Conservation (phyloP, 176 grass and related monocot species). For the Avena sativa region DNA sequence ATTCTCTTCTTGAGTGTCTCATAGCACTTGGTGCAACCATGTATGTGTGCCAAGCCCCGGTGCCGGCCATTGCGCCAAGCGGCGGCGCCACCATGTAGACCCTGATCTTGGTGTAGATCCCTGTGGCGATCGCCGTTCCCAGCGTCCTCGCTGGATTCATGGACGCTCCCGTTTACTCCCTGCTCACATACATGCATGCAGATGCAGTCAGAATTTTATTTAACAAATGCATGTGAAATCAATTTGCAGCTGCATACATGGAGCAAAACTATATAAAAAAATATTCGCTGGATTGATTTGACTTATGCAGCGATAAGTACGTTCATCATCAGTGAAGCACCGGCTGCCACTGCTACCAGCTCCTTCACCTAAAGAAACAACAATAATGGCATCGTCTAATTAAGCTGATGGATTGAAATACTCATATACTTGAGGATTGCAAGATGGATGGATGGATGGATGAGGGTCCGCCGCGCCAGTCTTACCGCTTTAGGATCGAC, state of each 20-base stretch:
- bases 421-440: background rate
- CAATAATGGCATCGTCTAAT: background rate
- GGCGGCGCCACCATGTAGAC: slow-evolving; percentile 58
- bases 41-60: slow-evolving; percentile 22
- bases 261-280: background rate
- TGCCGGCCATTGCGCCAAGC: slow-evolving; percentile 47
- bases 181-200: slow-evolving; percentile 3
- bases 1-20: no score
- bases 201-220: background rate
- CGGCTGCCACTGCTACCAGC: slow-evolving; percentile 40
- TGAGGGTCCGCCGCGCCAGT: background rate
- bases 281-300: background rate
- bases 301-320: slow-evolving; percentile 47
- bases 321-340: slow-evolving; percentile 43
- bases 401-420: background rate
- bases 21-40: background rate
- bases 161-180: slow-evolving; percentile 53
- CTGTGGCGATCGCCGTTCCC: slow-evolving; percentile 54
- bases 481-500: slow-evolving; percentile 46
- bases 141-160: slow-evolving; percentile 72
- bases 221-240: background rate
- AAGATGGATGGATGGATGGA: background rate
- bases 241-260: background rate
- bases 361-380: slow-evolving; percentile 47
- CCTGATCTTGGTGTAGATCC: slow-evolving; percentile 60